phyloP scores from a whole-genome alignment of 331 rosid genomes.

The Arachis monticola region DNA sequence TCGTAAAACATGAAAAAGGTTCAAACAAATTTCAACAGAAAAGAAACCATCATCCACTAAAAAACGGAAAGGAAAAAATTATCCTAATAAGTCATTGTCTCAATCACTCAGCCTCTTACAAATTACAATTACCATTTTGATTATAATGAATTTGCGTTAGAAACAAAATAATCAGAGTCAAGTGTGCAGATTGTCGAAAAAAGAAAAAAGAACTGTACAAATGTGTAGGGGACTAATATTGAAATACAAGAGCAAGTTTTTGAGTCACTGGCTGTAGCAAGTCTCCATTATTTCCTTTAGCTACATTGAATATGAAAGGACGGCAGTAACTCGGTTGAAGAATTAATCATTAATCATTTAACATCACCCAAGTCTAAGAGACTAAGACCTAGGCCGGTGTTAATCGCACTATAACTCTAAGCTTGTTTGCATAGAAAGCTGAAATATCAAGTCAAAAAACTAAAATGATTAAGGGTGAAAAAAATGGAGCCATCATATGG shows the following conservation, averaged over 20 bases:
- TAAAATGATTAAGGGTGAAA: background rate
- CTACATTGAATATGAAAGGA: conserved; percentile 11
- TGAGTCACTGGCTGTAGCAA: conserved; percentile 25
- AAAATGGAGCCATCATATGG: background rate
- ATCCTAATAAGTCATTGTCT: background rate
- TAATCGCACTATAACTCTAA: conserved; percentile 1
- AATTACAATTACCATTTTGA: background rate
- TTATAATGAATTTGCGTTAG: background rate
- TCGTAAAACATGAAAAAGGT: conserved; percentile 5
- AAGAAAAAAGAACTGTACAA: conserved; percentile 23
- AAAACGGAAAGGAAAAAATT: background rate
- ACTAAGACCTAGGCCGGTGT: background rate
- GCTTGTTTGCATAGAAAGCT: background rate
- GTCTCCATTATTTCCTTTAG: background rate
- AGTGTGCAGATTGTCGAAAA: background rate
- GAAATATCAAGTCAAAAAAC: background rate
- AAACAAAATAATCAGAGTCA: background rate
- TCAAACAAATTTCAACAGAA: conserved; percentile 11
- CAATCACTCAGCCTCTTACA: background rate
- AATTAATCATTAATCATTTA: background rate
- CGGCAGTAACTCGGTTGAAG: background rate
- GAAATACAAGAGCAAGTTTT: conserved; percentile 7
- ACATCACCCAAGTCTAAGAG: background rate
- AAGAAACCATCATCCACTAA: background rate
- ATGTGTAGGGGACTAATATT: conserved; percentile 17